Evolutionary conservation across 148 eudicot species (phyloP), one percentile per base, ranked within the genome.

Genomic region (Dianthus caryophyllus): DNA sequence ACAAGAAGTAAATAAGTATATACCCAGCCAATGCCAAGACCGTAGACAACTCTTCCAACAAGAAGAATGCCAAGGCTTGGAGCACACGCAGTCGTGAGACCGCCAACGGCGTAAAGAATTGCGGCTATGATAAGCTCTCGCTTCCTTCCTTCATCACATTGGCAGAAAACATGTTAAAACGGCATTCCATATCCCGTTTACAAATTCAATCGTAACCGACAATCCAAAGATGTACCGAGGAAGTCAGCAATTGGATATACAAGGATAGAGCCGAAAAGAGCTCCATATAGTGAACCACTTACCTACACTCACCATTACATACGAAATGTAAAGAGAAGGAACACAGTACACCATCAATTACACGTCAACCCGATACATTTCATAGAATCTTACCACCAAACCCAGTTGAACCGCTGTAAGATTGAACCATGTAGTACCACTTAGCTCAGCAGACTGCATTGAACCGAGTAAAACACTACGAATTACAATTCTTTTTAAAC

Each of bases 21-120:
- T 71, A 95, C 99, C 96, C 93, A 78, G 75, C 99, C 99, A 68
- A 95, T 95, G 39, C 99, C 99, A 75, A 95, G 85, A 48, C 99
- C 99, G 70, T 88, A 95, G 48, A 90, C 63, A 67, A 90, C 71
- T 59, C 99, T 87, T 39, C 90, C 97, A 54, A 67, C 15, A 74
- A 94, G 75, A 27, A 95, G 83, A 73, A 87, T 81, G 29, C 64
- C 85, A 38, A 95, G 86, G 46, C 76, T 78, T 4, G 97, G 97
- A 77, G 99, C 93, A 78, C 44, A 79, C 73, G 93, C 93, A 24
- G 89, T 79, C 65, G 77, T 47, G 38, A 84, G 73, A 81, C 96
- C 97, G 76, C 99, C 99, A 74, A 78, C 66, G 11, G 69, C 79
- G 75, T 95, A 95, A 12, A 95, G 73, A 39, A 72, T 22, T 30